Evolutionary conservation across 1,284 basidiomycete species (phyloP), one percentile per base, ranked within the genome.

Genomic region (Rhodotorula sp.): DNA sequence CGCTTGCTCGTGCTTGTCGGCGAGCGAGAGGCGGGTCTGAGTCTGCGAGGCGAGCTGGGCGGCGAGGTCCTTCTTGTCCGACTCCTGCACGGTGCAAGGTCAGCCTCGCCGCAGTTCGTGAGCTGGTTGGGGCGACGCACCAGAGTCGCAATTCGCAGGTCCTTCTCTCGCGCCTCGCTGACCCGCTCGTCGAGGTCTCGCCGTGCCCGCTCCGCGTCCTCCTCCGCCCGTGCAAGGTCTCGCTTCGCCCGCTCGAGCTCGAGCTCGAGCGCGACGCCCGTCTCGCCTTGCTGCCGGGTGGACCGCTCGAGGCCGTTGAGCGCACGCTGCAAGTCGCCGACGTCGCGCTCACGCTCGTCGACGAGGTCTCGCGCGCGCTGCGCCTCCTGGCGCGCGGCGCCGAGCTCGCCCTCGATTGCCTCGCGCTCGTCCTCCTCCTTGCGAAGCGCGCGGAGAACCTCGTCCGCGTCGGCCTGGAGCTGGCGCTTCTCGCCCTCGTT

Each of bases 241-340:
- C 94, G 87, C 80, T 91, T 90, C 61, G 96, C 84, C 3, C 93
- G 85, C 77, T 97, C 95, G 7, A 93, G 86, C 81, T 98, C 95
- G 42, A 97, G 86, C 81, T 97, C 91, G 53, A 98, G 83, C 0
- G 91, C 91, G 84, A 93, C 92, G 67, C 89, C 90, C 45, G 88
- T 86, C 82, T 93, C 91, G 52, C 92, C 92, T 9, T 89, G 83
- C 71, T 89, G 87, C 82, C 88, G 88, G 9, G 81, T 77, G 68
- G 85, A 83, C 61, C 80, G 80, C 66, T 85, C 84, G 44, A 85
- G 79, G 0, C 83, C 82, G 73, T 88, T 87, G 42, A 97, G 83
- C 0, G 89, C 89, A 7, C 82, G 82, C 80, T 97, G 92, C 8
- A 97, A 86, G 0, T 87, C 86, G 1, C 84, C 84, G 4, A 96